Conservation (phyloP, 306 rosid species). For the Pyrus pyrifolia region DNA sequence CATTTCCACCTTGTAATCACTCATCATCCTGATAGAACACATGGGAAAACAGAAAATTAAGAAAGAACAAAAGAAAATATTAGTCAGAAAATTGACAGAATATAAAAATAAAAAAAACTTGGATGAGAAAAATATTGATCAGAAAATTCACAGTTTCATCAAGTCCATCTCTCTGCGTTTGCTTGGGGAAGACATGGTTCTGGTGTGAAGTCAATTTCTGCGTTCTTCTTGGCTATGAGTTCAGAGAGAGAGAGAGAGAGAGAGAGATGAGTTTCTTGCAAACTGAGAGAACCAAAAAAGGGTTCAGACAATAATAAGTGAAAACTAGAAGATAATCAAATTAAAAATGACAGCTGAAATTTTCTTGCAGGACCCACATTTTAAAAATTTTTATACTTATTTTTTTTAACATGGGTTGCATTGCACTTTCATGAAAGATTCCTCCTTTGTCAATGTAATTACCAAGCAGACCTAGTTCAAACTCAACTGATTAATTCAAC, state of each 20-base stretch:
- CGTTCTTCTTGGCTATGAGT: constrained; percentile 3
- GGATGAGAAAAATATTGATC: neutral
- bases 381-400: neutral
- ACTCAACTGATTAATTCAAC: neutral
- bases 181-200: constrained; percentile 82
- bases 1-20: constrained; percentile 86
- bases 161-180: constrained; percentile 92
- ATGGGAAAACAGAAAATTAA: neutral
- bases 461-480: neutral
- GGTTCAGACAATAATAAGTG: constrained; percentile 27
- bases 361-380: constrained; percentile 23
- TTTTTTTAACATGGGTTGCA: constrained; percentile 11
- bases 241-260: neutral
- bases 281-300: constrained; percentile 22
- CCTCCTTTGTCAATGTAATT: neutral
- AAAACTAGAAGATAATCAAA: constrained; percentile 22
- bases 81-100: neutral
- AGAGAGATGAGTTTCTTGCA: constrained; percentile 9
- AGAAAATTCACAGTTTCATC: constrained; percentile 71
- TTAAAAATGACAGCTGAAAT: neutral
- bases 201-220: neutral
- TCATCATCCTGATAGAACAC: constrained; percentile 71
- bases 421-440: constrained; percentile 17
- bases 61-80: neutral
- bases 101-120: neutral